A percentile compares a stretch with the other conserved stretches of the same genome.
These are phyloP conservation scores for Mucuna pruriens DNA, from an alignment of 306 rosid species.

Conservation along the genomic window DNA sequence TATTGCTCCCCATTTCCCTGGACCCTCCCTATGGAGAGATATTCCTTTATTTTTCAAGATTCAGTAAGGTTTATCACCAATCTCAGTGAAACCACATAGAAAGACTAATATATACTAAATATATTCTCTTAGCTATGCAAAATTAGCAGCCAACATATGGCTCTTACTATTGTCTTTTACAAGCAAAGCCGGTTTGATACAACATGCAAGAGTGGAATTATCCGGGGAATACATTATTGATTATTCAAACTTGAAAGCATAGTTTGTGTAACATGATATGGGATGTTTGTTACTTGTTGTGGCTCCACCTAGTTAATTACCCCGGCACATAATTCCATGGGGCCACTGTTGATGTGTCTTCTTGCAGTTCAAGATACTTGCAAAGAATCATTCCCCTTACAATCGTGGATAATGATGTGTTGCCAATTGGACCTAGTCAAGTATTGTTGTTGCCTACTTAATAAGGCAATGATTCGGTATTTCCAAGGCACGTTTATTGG, in stretches of 20 bases:
- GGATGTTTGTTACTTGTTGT: constrained; percentile 34
- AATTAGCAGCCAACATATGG: constrained; percentile 37
- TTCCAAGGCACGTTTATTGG: constrained; percentile 29
- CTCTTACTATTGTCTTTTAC: constrained; percentile 46
- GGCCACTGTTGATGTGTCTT: constrained; percentile 42
- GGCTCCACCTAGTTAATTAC: constrained; percentile 31
- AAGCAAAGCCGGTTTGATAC: constrained; percentile 34
- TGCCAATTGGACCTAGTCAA: constrained; percentile 20
- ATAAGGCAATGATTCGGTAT: constrained; percentile 37
- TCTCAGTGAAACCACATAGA: constrained; percentile 13
- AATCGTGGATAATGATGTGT: constrained; percentile 26
- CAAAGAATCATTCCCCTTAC: constrained; percentile 42
- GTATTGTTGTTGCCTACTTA: background rate
- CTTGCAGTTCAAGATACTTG: constrained; percentile 33
- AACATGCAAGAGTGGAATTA: constrained; percentile 11
- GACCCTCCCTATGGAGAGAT: constrained; percentile 32
- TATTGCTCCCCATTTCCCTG: constrained; percentile 59
- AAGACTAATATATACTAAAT: constrained; percentile 35
- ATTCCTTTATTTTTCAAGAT: background rate
- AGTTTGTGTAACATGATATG: constrained; percentile 38
- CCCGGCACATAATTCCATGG: background rate
- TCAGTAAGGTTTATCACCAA: constrained; percentile 31
- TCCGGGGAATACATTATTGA: constrained; percentile 33
- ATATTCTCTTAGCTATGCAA: constrained; percentile 33
- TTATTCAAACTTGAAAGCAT: constrained; percentile 41